These are phyloP conservation scores for Elongisporangium senticosum DNA, from an alignment of 352 stramenopile genomes.

Conservation along the genomic window DNA sequence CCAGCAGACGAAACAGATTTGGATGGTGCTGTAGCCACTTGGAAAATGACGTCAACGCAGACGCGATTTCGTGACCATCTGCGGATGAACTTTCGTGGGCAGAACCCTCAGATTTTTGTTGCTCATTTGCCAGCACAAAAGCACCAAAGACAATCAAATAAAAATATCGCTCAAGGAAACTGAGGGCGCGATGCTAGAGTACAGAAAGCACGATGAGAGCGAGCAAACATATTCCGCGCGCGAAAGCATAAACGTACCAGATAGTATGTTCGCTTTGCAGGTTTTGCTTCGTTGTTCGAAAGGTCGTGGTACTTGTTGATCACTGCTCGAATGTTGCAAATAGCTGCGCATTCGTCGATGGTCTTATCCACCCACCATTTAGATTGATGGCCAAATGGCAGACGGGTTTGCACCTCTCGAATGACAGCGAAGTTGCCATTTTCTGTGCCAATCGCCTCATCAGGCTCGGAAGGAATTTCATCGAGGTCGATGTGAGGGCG, in stretches of 20 bases:
- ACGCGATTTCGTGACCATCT: constrained; percentile 14
- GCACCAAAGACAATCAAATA: constrained; percentile 85
- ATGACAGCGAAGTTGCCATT: constrained; percentile 69
- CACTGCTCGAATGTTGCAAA: constrained; percentile 77
- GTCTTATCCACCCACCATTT: constrained; percentile 72
- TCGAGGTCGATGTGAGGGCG: constrained; percentile 21
- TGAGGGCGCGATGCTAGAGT: constrained; percentile 70
- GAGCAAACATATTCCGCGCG: neutral
- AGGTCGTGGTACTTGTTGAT: constrained; percentile 78
- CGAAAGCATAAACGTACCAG: constrained; percentile 22
- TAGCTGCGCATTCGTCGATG: constrained; percentile 61
- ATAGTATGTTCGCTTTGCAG: constrained; percentile 74
- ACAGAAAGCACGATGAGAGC: constrained; percentile 6
- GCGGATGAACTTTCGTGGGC: constrained; percentile 4
- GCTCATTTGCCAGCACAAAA: constrained; percentile 55
- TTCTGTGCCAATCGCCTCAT: constrained; percentile 2
- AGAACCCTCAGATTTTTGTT: constrained; percentile 8
- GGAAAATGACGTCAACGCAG: constrained; percentile 50
- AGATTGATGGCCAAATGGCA: constrained; percentile 42
- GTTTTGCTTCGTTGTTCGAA: constrained; percentile 71
- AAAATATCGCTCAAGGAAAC: constrained; percentile 84
- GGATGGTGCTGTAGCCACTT: constrained; percentile 76
- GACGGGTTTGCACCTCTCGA: constrained; percentile 46
- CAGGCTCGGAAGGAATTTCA: constrained; percentile 1
- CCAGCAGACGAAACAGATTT: constrained; percentile 65